Base-by-base conservation (phyloP, 768 basidiomycete genomes). In the Mycena vulgaris region DNA sequence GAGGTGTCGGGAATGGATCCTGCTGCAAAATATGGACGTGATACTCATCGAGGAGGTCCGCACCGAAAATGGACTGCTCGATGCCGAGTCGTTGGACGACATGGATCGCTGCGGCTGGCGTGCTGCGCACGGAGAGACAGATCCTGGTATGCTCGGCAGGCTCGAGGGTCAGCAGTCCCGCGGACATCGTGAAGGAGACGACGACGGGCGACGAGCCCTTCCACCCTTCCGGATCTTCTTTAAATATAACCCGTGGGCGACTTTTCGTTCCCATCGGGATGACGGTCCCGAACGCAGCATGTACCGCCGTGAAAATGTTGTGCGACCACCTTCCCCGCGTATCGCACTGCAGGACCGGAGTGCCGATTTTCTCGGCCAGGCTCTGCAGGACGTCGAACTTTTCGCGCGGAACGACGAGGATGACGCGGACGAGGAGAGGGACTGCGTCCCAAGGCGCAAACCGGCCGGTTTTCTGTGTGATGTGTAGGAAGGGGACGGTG, bases 401-500 rank as follows among this genome's bases (percentile, higher is more conserved):
- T 8, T 66, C 62, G 17, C 70, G 70, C 21, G 73, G 75, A 42
- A 74, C 68, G 45, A 63, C 61, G 17, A 75, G 56, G 14, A 74
- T 42, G 27, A 75, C 51, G 10, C 70, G 72, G 27, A 74, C 63
- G 28, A 74, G 40, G 14, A 52, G 49, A 5, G 75, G 69, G 33
- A 75, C 59, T 0, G 31, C n/a, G 27, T 37, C 47, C 75, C 75
- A 75, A 1, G n/a, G 23, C 0, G 59, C 10, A 7, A 75, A 67
- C 0, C 21, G 63, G 5, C 78, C 75, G 65, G 71, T 68, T 21
- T 71, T 74, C 10, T 63, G 55, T 27, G 21, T 37, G 13, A 48
- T 63, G 40, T 66, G 63, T 25, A 71, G 72, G 14, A 71, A 63
- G 6, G 66, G 25, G 48, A 78, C 77, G 2, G 80, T 77, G 57